Base-by-base conservation (phyloP, 129 eudicot species). In the Arctium lappa region DNA sequence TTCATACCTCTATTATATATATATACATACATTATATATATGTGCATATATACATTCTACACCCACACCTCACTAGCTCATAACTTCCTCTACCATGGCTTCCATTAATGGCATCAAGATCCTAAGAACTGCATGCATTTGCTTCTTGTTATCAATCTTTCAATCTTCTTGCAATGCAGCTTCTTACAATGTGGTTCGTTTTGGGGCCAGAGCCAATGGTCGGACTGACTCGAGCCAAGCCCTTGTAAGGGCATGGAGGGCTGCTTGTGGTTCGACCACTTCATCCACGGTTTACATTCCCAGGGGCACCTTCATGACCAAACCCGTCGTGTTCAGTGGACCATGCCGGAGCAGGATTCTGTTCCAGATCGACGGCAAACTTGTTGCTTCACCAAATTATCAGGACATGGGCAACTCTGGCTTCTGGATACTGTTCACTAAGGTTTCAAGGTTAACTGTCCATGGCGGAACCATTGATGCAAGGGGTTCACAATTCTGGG, bases 161-260 rank as follows among this genome's bases (percentile, higher is more conserved):
- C 73, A 79, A 56, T 69, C 68, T 29, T 79, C 32, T 4, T 79
- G 84, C 15, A 69, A 81, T 65, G 91, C 89, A 75, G 88, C 91
- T 31, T 79, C 91, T 5, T 91, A 85, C 82, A 89, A 91, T 83
- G 98, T 93, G 71, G 85, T 89, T n/a, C 72, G 79, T 0, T 87
- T 86, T 50, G 96, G 96, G 38, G 98, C 98, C 16, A 84, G 81
- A 53, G 39, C 89, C 40, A 83, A 91, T 56, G 96, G 94, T 1
- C 83, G 56, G 76, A 82, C 88, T 1, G 98, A 91, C 65, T 79
- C 94, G 31, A 88, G 94, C 16, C 81, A 77, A 79, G 82, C 94
- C 0, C 87, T 91, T 18, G 81, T 50, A 1, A 68, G 30, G 16
- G 82, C 98, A 0, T 93, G 98, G 98, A 73, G 31, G 16, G 85